Evolutionary conservation across 2,329 filamentous ascomycete species (phyloP).

Genomic region (Aureobasidium melanogenum): DNA sequence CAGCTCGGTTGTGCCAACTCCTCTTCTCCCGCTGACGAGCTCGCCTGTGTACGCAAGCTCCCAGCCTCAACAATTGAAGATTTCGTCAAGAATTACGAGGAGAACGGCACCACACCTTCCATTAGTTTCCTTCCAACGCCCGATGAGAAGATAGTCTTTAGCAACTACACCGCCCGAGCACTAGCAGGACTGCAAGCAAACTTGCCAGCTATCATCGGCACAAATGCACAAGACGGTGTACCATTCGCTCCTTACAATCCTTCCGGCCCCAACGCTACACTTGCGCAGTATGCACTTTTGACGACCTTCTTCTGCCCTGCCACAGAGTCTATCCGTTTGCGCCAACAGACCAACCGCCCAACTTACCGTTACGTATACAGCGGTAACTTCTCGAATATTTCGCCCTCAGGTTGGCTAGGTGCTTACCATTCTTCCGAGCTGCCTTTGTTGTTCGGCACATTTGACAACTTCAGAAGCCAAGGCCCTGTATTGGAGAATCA

Average conservation of each 20-base stretch:
- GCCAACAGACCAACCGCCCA: slow-evolving; percentile 21
- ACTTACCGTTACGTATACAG: slow-evolving; percentile 35
- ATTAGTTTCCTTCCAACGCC: slow-evolving; percentile 15
- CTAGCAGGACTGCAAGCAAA: background rate
- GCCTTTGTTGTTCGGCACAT: slow-evolving; percentile 32
- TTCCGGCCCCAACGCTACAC: slow-evolving; percentile 20
- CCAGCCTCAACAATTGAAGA: slow-evolving; percentile 22
- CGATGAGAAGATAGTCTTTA: slow-evolving; percentile 22
- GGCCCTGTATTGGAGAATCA: slow-evolving; percentile 19
- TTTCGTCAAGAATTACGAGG: slow-evolving; percentile 25
- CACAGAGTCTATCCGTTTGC: slow-evolving; percentile 21
- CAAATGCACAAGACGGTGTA: slow-evolving; percentile 28
- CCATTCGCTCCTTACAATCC: slow-evolving; percentile 27
- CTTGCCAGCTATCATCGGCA: slow-evolving; percentile 29
- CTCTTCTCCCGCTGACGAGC: slow-evolving; percentile 19
- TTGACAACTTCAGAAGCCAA: slow-evolving; percentile 20
- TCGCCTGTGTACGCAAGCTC: slow-evolving; percentile 31
- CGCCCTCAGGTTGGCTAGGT: slow-evolving; percentile 32
- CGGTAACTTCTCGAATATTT: slow-evolving; percentile 35
- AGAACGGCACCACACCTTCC: slow-evolving; percentile 20
- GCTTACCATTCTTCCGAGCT: slow-evolving; percentile 34
- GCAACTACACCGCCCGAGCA: slow-evolving; percentile 27
- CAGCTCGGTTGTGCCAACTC: slow-evolving; percentile 26
- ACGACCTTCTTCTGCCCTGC: slow-evolving; percentile 23
- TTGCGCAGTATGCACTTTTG: slow-evolving; percentile 14